Base-by-base conservation (phyloP, 495 filamentous ascomycete species). In the Glonium stellatum region DNA sequence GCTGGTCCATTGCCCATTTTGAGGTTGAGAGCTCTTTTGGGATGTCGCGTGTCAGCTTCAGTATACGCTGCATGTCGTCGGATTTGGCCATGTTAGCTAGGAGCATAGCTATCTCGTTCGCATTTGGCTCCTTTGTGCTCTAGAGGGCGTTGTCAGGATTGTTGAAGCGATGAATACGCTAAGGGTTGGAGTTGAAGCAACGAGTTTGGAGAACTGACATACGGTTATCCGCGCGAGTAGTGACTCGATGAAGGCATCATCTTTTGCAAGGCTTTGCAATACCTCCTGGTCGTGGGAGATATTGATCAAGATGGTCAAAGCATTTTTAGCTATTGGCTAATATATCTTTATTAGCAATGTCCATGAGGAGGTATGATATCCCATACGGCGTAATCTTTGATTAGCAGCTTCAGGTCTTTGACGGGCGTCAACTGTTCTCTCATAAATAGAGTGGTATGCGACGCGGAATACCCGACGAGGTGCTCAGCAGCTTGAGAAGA, bases 281-380 rank as follows among this genome's bases (percentile, higher is more conserved):
- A 97, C 78, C 46, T 89, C 88, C 5, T 71, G 73, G 64, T 96
- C 90, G 21, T 81, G 79, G 12, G 91, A 89, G 39, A 98, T 80
- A 71, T 98, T 98, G 71, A 97, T 84, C 44, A 98, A 80, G 53
- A 97, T 96, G 10, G 84, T 93, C 59, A 97, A 73, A n/a, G 87
- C 92, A 80, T 96, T 86, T 66, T 90, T 89, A 21, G 92, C 87
- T 59, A 96, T 96, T 66, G 86, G 82, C 90, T 95, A 13, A 41
- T 10, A 12, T 15, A 19, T 0, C 12, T 11, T 35, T 19, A 59
- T 54, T 48, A 54, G 34, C 18, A n/a, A n/a, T 39, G 48, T 54
- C 31, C 19, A n/a, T 10, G 4, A 25, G 13, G 25, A 35, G 11
- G 12, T 35, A n/a, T 55, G 10, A 18, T 53, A 60, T 31, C 58